These are phyloP conservation scores for Sugiyamaella paludigena DNA, from an alignment of 1,139 yeast species.

Conservation along the genomic window DNA sequence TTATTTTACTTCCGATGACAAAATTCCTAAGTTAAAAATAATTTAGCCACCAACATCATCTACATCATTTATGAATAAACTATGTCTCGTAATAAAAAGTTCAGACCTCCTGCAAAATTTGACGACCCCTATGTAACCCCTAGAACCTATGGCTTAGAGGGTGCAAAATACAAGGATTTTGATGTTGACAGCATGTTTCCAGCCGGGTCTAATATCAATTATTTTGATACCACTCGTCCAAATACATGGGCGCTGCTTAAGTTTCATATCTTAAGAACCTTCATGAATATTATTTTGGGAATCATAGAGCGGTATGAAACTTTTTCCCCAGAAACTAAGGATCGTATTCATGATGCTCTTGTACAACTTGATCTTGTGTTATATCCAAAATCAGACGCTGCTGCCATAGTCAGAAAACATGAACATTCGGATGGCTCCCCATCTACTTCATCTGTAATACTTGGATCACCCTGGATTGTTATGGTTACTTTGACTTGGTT, in stretches of 20 bases:
- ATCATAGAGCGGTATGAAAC: conserved; percentile 15
- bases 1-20: no score
- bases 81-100: no score
- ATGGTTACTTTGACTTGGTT: conserved; percentile 8
- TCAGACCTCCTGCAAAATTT: no score
- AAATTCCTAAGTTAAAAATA: no score
- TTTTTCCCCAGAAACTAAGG: background rate
- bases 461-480: conserved; percentile 7
- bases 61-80: no score
- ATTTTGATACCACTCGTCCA: conserved; percentile 11
- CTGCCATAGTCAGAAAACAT: background rate
- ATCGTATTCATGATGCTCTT: background rate
- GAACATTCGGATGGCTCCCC: background rate
- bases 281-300: conserved; percentile 18
- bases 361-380: background rate
- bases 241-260: conserved; percentile 26
- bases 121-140: conserved; percentile 21
- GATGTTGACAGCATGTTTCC: conserved; percentile 28
- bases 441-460: background rate
- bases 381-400: conserved; percentile 1
- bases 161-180: conserved; percentile 27
- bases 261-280: conserved; percentile 26
- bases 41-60: no score
- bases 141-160: conserved; percentile 29
- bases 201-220: conserved; percentile 29